These are phyloP conservation scores for Hevea brasiliensis DNA, from an alignment of 345 rosid species.

Conservation along the genomic window DNA sequence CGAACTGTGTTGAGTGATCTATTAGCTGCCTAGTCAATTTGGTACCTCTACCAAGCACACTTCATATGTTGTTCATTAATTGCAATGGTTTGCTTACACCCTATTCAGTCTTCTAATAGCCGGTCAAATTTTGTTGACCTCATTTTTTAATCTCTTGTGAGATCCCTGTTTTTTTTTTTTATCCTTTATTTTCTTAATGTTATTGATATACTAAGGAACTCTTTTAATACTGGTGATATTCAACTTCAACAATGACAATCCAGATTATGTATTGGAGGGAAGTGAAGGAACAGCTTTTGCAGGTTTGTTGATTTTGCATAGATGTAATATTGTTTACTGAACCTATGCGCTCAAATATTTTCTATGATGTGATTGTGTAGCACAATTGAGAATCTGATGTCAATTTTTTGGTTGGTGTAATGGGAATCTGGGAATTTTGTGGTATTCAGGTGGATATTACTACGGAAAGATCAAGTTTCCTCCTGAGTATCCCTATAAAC, in stretches of 20 bases:
- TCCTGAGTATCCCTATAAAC: slow-evolving; percentile 93
- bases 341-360: slow-evolving; percentile 19
- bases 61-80: too few relatives aligned
- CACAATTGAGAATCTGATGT: slow-evolving; percentile 10
- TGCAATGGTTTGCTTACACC: not conserved
- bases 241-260: slow-evolving; percentile 29
- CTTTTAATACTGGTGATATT: slow-evolving; percentile 13
- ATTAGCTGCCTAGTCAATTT: too few relatives aligned
- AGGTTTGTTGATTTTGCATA: slow-evolving; percentile 43
- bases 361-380: slow-evolving; percentile 1
- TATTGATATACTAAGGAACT: slow-evolving; percentile 5
- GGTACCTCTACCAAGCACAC: too few relatives aligned
- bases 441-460: slow-evolving; percentile 68
- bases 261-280: slow-evolving; percentile 96
- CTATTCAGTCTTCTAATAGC: not conserved
- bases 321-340: not conserved
- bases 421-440: slow-evolving; percentile 1
- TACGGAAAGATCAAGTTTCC: slow-evolving; percentile 98
- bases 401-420: slow-evolving; percentile 2
- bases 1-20: too few relatives aligned
- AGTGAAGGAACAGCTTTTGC: slow-evolving; percentile 96
- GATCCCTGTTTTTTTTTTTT: not conserved
- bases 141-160: not conserved
- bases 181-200: not conserved
- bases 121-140: not conserved